phyloP scores from a whole-genome alignment of 2,329 filamentous ascomycete genomes.

The Madurella mycetomatis region DNA sequence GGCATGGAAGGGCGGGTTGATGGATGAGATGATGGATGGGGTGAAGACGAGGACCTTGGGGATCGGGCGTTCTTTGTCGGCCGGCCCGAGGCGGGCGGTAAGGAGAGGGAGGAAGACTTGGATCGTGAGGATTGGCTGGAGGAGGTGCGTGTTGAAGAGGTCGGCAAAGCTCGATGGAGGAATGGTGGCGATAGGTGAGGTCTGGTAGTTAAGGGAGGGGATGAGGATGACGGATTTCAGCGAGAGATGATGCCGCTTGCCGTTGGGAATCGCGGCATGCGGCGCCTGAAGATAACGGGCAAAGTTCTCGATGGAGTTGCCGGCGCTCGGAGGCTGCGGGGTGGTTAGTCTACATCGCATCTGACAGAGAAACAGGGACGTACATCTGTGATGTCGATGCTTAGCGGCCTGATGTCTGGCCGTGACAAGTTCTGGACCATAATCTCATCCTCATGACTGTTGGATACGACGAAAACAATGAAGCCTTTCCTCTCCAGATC shows the following conservation, averaged over 20 bases:
- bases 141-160: slow-evolving; percentile 84
- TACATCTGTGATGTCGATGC: slow-evolving; percentile 78
- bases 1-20: slow-evolving; percentile 75
- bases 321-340: slow-evolving; percentile 60
- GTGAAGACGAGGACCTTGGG: slow-evolving; percentile 73
- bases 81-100: slow-evolving; percentile 55
- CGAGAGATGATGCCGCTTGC: slow-evolving; percentile 69
- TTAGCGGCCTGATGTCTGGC: slow-evolving; percentile 75
- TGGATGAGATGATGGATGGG: slow-evolving; percentile 73
- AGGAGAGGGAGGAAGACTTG: slow-evolving; percentile 85
- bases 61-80: slow-evolving; percentile 30
- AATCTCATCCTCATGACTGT: slow-evolving; percentile 78
- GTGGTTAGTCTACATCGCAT: slow-evolving; percentile 11
- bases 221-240: slow-evolving; percentile 80
- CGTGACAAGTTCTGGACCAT: slow-evolving; percentile 71
- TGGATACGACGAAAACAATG: slow-evolving; percentile 87
- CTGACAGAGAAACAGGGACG: slow-evolving; percentile 29
- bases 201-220: slow-evolving; percentile 74
- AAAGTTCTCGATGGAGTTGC: slow-evolving; percentile 67
- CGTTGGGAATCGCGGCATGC: slow-evolving; percentile 70
- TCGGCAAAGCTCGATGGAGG: slow-evolving; percentile 81
- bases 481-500: slow-evolving; percentile 90
- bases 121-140: slow-evolving; percentile 82
- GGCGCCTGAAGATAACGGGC: slow-evolving; percentile 66
- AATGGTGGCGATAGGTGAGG: slow-evolving; percentile 79